phyloP scores from a whole-genome alignment of 2,329 filamentous ascomycete species.

The Aureobasidium mangrovei region DNA sequence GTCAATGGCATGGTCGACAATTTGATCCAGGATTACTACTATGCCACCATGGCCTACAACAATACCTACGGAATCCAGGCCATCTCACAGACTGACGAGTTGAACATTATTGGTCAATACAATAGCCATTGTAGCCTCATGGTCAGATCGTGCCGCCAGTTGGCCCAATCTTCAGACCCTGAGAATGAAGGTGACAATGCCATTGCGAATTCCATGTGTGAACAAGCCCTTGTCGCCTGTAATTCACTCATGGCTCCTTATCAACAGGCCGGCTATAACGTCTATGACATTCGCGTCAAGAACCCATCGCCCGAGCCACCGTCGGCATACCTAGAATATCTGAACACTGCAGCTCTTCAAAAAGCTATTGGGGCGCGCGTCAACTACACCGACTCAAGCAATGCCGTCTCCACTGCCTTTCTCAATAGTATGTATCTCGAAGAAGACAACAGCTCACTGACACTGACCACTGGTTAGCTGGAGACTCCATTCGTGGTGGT shows the following conservation, averaged over 20 bases:
- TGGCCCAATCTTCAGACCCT: slow-evolving; percentile 25
- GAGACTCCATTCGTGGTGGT: slow-evolving; percentile 36
- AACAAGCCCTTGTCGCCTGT: slow-evolving; percentile 21
- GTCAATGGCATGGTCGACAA: slow-evolving; percentile 64
- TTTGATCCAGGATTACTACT: slow-evolving; percentile 50
- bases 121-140: slow-evolving; percentile 44
- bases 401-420: slow-evolving; percentile 35
- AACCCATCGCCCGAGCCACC: slow-evolving; percentile 30
- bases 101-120: slow-evolving; percentile 38
- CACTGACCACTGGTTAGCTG: slow-evolving; percentile 20
- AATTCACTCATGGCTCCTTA: slow-evolving; percentile 19
- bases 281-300: slow-evolving; percentile 40
- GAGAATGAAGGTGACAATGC: slow-evolving; percentile 27
- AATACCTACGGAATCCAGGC: slow-evolving; percentile 58
- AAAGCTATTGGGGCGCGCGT: slow-evolving; percentile 42
- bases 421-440: slow-evolving; percentile 19
- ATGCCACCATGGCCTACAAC: slow-evolving; percentile 49
- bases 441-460: background rate
- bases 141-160: slow-evolving; percentile 28
- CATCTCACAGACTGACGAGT: slow-evolving; percentile 44
- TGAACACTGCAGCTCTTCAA: slow-evolving; percentile 40
- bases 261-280: slow-evolving; percentile 23
- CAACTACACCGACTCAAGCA: slow-evolving; percentile 40
- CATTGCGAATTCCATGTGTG: slow-evolving; percentile 26
- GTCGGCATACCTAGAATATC: slow-evolving; percentile 41